These are phyloP conservation scores for Flaveria robusta DNA, from an alignment of 129 eudicot species.

Conservation along the genomic window DNA sequence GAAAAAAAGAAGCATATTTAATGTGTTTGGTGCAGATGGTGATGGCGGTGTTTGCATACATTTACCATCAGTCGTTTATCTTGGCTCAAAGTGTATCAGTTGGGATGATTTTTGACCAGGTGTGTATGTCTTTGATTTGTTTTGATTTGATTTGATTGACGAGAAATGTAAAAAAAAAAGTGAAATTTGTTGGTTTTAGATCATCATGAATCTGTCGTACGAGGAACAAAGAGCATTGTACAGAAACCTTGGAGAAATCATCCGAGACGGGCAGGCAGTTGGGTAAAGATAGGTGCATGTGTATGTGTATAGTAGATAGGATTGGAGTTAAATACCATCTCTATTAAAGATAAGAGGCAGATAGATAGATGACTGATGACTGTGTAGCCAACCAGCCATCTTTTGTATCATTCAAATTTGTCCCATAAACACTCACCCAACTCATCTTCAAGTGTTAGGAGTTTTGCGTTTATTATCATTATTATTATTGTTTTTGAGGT, in stretches of 20 bases:
- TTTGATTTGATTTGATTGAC: background rate
- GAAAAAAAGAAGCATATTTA: too few relatives aligned
- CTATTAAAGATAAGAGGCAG: too few relatives aligned
- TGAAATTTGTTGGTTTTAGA: background rate
- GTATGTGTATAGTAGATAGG: background rate
- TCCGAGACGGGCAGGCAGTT: background rate
- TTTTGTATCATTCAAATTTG: too few relatives aligned
- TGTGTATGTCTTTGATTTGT: background rate
- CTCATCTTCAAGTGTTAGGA: too few relatives aligned
- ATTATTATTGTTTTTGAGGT: too few relatives aligned
- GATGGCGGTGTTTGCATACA: slow-evolving; percentile 96
- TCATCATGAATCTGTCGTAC: slow-evolving; percentile 1
- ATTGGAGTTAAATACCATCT: too few relatives aligned
- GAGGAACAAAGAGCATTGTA: slow-evolving; percentile 11
- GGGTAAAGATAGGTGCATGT: background rate
- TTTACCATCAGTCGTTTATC: slow-evolving; percentile 84
- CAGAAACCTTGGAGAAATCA: slow-evolving; percentile 8
- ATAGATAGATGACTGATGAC: too few relatives aligned
- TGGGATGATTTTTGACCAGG: slow-evolving; percentile 92
- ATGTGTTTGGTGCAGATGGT: slow-evolving; percentile 61
- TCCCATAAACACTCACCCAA: too few relatives aligned
- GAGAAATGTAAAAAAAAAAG: background rate
- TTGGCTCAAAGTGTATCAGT: slow-evolving; percentile 77
- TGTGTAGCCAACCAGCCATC: too few relatives aligned
- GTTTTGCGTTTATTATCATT: too few relatives aligned